These are phyloP conservation scores for Metschnikowia anglica DNA, from an alignment of 805 yeast species.

Conservation along the genomic window DNA sequence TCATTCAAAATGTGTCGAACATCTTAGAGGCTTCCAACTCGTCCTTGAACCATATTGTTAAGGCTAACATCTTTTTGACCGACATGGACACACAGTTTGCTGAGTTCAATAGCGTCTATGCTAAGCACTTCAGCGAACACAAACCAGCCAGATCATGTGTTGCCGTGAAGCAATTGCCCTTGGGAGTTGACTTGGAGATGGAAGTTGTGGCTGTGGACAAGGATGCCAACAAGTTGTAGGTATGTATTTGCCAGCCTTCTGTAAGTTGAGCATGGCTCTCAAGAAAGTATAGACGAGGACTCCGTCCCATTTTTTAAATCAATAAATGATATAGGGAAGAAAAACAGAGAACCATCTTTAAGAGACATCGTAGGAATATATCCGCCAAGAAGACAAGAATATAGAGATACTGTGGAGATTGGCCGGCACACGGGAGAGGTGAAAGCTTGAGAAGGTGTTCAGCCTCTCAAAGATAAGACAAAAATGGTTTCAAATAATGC, in stretches of 20 bases:
- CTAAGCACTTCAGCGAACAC: slow-evolving; percentile 69
- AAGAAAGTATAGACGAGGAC: neutral
- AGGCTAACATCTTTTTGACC: slow-evolving; percentile 85
- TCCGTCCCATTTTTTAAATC: no score
- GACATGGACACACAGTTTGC: slow-evolving; percentile 81
- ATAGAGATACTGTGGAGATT: no score
- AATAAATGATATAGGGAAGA: no score
- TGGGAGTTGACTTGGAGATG: slow-evolving; percentile 84
- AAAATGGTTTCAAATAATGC: no score
- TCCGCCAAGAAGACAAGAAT: no score
- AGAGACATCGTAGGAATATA: no score
- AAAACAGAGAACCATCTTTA: no score
- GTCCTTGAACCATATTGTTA: slow-evolving; percentile 76
- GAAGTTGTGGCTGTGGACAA: slow-evolving; percentile 86
- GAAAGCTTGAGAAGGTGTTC: no score
- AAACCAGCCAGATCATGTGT: slow-evolving; percentile 98
- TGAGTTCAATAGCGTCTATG: slow-evolving; percentile 82
- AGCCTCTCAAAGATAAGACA: no score
- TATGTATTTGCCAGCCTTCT: neutral
- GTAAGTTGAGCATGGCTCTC: neutral
- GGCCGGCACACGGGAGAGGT: no score
- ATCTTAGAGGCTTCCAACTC: slow-evolving; percentile 86
- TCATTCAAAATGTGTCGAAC: slow-evolving; percentile 61
- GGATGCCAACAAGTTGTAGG: slow-evolving; percentile 35
- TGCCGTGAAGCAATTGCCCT: slow-evolving; percentile 88